Conservation (phyloP, 148 eudicot species). For the Rhododendron ferrugineum region DNA sequence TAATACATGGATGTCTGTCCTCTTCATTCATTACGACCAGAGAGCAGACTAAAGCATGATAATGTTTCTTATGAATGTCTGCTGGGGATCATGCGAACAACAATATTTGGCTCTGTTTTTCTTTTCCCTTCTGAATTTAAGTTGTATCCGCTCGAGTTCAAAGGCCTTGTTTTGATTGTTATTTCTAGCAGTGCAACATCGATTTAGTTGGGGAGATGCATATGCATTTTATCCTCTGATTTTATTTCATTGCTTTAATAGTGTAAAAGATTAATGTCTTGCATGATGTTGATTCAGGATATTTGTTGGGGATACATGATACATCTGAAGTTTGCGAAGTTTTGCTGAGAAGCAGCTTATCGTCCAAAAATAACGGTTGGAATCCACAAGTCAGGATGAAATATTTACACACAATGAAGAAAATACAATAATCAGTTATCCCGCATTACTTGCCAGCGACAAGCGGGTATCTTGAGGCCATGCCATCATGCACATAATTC, state of each 20-base stretch:
- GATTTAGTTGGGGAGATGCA: not conserved
- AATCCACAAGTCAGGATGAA: not conserved
- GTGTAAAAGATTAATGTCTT: not conserved
- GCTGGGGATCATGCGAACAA: not conserved
- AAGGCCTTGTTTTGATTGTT: not conserved
- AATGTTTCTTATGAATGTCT: not conserved
- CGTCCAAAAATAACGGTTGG: not conserved
- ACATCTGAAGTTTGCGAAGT: constrained; percentile 5
- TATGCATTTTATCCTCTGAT: not conserved
- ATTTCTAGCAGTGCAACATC: not conserved
- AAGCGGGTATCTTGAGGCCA: not conserved
- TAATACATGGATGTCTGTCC: not conserved
- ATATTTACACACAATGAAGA: not conserved
- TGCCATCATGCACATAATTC: not conserved
- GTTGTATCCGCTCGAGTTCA: not conserved
- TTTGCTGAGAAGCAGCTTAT: not conserved
- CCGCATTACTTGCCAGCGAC: not conserved
- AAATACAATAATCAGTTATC: not conserved
- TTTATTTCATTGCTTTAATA: not conserved
- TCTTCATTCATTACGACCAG: not conserved
- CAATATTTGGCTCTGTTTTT: not conserved
- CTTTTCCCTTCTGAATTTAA: not conserved
- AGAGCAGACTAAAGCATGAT: not conserved
- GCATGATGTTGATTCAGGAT: not conserved
- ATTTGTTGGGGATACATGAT: not conserved